Evolutionary conservation across 805 yeast species (phyloP).

Genomic region (Yarrowia hollandica): DNA sequence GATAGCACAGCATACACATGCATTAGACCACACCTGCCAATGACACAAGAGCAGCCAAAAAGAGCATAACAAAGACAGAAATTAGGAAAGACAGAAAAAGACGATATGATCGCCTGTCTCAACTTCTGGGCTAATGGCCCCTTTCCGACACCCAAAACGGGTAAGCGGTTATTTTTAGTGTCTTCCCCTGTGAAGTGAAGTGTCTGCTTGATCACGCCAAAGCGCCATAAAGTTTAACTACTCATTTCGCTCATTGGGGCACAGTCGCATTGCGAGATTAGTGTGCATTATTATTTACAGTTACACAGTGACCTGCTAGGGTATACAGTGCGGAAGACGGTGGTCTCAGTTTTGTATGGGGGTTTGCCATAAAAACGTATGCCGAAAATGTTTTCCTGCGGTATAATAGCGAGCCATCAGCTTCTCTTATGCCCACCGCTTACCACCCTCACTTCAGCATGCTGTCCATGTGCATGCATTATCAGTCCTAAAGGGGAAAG

Average conservation of each 20-base stretch:
- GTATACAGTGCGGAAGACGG: not conserved
- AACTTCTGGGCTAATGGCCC: not conserved
- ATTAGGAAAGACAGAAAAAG: no score
- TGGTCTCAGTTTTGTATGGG: no score
- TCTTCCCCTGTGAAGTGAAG: not conserved
- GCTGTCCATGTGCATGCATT: slow-evolving; percentile 25
- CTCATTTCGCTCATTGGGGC: slow-evolving; percentile 28
- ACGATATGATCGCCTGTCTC: not conserved
- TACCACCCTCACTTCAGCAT: slow-evolving; percentile 4
- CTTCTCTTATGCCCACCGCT: not conserved
- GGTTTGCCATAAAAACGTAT: no score
- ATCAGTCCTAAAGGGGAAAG: slow-evolving; percentile 27
- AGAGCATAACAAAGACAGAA: no score
- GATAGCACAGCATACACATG: not conserved
- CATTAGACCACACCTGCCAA: not conserved
- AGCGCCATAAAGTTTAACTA: slow-evolving; percentile 6
- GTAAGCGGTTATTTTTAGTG: not conserved
- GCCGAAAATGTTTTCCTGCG: no score
- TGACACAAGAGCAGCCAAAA: not conserved
- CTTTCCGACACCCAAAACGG: no score
- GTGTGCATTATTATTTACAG: slow-evolving; percentile 13
- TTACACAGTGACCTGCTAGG: not conserved
- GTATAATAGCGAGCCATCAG: not conserved
- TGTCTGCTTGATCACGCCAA: slow-evolving; percentile 4
- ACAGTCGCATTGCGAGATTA: slow-evolving; percentile 17